phyloP scores from a whole-genome alignment of 2,329 filamentous ascomycete species.

The Leptographium flavum region DNA sequence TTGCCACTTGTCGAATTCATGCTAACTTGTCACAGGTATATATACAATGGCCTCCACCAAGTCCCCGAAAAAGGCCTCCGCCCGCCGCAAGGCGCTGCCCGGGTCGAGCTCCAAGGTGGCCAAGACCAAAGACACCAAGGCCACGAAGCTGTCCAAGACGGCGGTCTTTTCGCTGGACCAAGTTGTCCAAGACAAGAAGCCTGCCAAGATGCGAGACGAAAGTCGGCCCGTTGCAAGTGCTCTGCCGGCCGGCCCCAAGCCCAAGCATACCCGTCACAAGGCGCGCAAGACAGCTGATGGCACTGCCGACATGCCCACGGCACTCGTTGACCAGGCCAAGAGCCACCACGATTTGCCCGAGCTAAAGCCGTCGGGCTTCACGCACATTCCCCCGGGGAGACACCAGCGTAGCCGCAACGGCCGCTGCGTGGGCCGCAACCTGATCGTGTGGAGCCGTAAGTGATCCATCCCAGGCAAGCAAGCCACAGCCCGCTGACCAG shows the following conservation, averaged over 20 bases:
- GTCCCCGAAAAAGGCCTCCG: neutral
- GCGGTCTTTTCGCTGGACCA: no score
- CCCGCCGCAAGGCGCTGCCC: neutral
- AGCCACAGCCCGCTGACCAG: neutral
- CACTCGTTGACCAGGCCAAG: neutral
- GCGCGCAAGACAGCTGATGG: neutral
- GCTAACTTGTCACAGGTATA: no score
- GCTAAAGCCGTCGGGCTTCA: conserved; percentile 4
- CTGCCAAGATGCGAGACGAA: neutral
- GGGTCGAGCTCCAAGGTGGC: neutral
- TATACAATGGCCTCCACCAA: neutral
- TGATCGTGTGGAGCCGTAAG: conserved; percentile 31
- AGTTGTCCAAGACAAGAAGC: neutral
- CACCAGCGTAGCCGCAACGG: conserved; percentile 15
- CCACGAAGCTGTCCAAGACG: neutral
- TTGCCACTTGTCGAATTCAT: no score
- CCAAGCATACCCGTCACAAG: neutral
- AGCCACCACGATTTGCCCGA: conserved; percentile 1
- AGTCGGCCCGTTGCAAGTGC: no score
- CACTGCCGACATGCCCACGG: neutral
- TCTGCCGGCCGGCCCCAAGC: no score
- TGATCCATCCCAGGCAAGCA: conserved; percentile 1
- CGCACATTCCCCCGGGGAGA: conserved; percentile 8
- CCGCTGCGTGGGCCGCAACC: conserved; percentile 20
- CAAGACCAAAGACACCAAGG: neutral